Evolutionary conservation across 768 basidiomycete species (phyloP).

Genomic region (Trametes cubensis): DNA sequence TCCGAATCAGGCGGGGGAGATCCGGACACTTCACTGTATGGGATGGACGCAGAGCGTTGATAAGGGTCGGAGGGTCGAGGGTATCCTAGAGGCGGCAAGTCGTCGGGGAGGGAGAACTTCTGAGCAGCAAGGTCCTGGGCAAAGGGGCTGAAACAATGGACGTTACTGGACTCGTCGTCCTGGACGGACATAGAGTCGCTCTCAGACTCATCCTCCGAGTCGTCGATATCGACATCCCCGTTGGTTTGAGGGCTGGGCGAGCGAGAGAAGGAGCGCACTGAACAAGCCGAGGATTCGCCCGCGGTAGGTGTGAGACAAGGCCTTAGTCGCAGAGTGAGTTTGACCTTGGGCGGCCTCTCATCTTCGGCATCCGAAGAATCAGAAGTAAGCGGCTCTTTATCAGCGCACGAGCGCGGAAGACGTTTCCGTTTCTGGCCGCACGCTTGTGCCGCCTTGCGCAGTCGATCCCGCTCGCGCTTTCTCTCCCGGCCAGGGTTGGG

Average conservation of each 20-base stretch:
- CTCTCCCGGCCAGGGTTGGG: constrained; percentile 32
- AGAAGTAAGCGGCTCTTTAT: constrained; percentile 29
- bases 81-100: constrained; percentile 31
- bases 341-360: constrained; percentile 63
- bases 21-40: constrained; percentile 52
- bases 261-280: constrained; percentile 26
- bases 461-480: constrained; percentile 35
- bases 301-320: constrained; percentile 43
- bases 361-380: constrained; percentile 36
- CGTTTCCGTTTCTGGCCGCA: constrained; percentile 53
- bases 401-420: constrained; percentile 37
- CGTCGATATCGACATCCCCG: constrained; percentile 35
- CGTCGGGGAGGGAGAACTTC: constrained; percentile 48
- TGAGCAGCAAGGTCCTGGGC: constrained; percentile 59
- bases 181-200: constrained; percentile 50
- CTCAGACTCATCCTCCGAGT: constrained; percentile 39
- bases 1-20: constrained; percentile 75
- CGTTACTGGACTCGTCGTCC: constrained; percentile 35
- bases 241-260: constrained; percentile 29
- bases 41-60: constrained; percentile 63
- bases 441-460: constrained; percentile 38
- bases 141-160: constrained; percentile 54
- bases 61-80: constrained; percentile 5
- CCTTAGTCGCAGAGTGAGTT: constrained; percentile 67
- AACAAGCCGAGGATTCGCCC: constrained; percentile 25